Base-by-base conservation (phyloP, 768 basidiomycete species). In the Suillus lakei region DNA sequence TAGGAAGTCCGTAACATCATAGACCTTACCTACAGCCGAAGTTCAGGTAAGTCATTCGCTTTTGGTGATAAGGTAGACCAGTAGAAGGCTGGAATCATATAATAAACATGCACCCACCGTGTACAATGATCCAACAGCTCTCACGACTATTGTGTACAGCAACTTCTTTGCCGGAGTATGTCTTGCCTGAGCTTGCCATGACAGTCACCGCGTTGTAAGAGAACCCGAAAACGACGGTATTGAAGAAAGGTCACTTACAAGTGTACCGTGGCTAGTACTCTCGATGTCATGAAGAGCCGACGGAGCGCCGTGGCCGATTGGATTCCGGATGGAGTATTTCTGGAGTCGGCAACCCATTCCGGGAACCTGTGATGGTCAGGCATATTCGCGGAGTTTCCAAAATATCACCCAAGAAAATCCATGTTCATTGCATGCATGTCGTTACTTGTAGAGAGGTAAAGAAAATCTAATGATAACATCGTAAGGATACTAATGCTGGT, bases 51-150 rank as follows among this genome's bases (percentile, higher is more conserved):
- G 21, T 1, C 28, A 41, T 59, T 28, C 8, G 36, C 5, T 58
- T 38, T 9, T 26, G 36, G 39, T 26, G 36, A 41, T 21, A 12
- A 38, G 10, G 2, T 58, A 23, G n/a, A 32, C 28, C 3, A 39
- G 12, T 39, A 28, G 13, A 28, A 16, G 54, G 34, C n/a, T 15
- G 16, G 32, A 43, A 34, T 26, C 16, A 44, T 36, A 4, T 21
- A 7, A 8, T 23, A 23, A 38, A 23, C 18, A n/a, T 26, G 23
- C 5, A 64, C 78, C 60, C 65, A 88, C 91, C 89, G 68, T 93
- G 90, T 6, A 92, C 88, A 67, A 90, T 89, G 64, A 91, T 91
- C 87, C 88, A 90, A 69, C 88, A 87, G 70, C 83, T 86, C 54
- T 89, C 83, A 41, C 84, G 74, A 32, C 77, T 77, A 69, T 82